Percentiles rank a stretch among this genome's conserved stretches.
These are phyloP conservation scores for Dissophora globulifera DNA, from an alignment of 192 early-diverging fungal genomes.

Conservation along the genomic window DNA sequence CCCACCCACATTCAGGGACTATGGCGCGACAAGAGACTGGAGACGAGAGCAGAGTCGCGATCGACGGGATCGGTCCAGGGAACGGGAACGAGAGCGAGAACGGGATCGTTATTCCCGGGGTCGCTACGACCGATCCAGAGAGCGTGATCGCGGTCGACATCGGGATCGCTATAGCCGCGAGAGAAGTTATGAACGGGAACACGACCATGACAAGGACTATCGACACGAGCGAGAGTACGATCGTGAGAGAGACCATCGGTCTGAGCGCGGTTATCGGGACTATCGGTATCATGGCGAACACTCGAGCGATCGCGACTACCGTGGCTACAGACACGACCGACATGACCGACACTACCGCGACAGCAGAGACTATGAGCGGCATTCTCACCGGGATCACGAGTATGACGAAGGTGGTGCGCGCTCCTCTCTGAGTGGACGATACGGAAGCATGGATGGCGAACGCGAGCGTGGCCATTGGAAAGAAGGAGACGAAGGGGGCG, in stretches of 20 bases:
- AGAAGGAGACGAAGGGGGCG: slow-evolving; percentile 42
- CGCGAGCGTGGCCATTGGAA: slow-evolving; percentile 36
- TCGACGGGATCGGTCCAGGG: slow-evolving; percentile 39
- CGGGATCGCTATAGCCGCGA: slow-evolving; percentile 42
- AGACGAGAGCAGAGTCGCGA: slow-evolving; percentile 51
- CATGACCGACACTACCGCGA: slow-evolving; percentile 34
- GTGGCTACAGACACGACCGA: slow-evolving; percentile 18
- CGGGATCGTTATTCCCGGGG: slow-evolving; percentile 27
- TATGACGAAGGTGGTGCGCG: slow-evolving; percentile 17
- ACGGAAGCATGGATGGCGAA: slow-evolving; percentile 16
- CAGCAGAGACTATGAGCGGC: slow-evolving; percentile 23
- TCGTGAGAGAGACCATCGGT: slow-evolving; percentile 36
- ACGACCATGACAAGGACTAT: slow-evolving; percentile 38
- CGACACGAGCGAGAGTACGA: slow-evolving; percentile 37
- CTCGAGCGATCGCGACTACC: slow-evolving; percentile 28
- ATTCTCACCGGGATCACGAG: slow-evolving; percentile 25
- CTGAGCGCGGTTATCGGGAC: slow-evolving; percentile 32
- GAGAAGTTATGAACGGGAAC: slow-evolving; percentile 41
- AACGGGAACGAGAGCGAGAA: slow-evolving; percentile 45
- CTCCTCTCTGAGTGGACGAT: background rate
- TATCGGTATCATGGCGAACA: slow-evolving; percentile 31
- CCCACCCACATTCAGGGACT: slow-evolving; percentile 44
- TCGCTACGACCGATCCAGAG: slow-evolving; percentile 43
- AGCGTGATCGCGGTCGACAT: slow-evolving; percentile 30
- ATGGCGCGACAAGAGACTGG: slow-evolving; percentile 51